phyloP scores from a whole-genome alignment of 257 asterid species.

The Salvia splendens region DNA sequence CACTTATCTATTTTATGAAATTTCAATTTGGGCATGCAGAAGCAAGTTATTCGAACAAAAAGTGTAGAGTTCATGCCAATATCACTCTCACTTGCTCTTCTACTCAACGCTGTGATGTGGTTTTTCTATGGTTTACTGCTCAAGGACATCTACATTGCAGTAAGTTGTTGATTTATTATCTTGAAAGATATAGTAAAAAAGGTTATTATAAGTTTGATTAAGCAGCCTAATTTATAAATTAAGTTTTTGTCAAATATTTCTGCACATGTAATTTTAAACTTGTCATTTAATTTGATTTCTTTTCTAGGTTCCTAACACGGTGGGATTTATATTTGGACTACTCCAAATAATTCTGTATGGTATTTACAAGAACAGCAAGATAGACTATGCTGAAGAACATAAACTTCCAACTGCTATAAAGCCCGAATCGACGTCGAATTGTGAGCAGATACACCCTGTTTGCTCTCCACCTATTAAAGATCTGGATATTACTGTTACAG shows the following conservation, averaged over 20 bases:
- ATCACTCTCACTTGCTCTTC: conserved; percentile 44
- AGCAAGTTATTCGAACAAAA: conserved; percentile 48
- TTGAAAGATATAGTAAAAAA: no score
- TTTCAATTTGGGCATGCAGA: conserved; percentile 38
- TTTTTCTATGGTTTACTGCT: conserved; percentile 61
- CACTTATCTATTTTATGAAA: not conserved
- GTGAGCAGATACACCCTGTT: conserved; percentile 24
- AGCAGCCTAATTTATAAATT: no score
- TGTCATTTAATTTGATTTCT: not conserved
- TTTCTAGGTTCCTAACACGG: conserved; percentile 46
- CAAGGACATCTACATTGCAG: conserved; percentile 53
- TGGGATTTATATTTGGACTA: conserved; percentile 59
- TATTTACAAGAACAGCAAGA: conserved; percentile 40
- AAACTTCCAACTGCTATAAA: conserved; percentile 35
- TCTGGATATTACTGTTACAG: not conserved
- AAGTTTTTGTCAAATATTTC: no score
- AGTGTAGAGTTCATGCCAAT: conserved; percentile 67
- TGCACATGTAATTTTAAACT: not conserved
- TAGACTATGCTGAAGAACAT: conserved; percentile 4
- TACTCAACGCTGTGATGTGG: conserved; percentile 56
- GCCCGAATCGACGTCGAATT: conserved; percentile 18
- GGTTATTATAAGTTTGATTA: no score
- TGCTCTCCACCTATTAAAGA: conserved; percentile 28
- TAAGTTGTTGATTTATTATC: conserved; percentile 22
- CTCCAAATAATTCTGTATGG: conserved; percentile 50